Percentiles rank a stretch among this genome's conserved stretches.
Conservation (phyloP, 352 stramenopile species). For the Pythium dissotocum region DNA sequence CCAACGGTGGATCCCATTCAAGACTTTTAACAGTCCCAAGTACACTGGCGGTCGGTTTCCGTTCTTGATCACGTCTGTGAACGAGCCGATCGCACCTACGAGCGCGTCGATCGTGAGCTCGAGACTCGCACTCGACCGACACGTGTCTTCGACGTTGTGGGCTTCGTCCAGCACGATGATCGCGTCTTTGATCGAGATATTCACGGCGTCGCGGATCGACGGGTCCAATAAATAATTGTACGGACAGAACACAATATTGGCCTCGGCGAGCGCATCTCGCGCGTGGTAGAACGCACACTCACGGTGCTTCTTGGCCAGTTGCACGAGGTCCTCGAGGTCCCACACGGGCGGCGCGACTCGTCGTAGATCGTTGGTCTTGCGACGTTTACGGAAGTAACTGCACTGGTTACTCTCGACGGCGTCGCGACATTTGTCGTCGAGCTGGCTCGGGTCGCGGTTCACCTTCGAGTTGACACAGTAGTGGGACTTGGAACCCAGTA, state of each 20-base stretch:
- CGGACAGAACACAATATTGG: conserved; percentile 85
- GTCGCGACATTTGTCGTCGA: conserved; percentile 80
- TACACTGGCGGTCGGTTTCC: conserved; percentile 47
- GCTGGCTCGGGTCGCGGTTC: conserved; percentile 50
- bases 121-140: conserved; percentile 70
- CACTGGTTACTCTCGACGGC: conserved; percentile 59
- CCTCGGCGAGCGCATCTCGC: conserved; percentile 45
- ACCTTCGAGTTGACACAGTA: conserved; percentile 79
- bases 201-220: conserved; percentile 64
- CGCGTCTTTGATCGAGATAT: conserved; percentile 69
- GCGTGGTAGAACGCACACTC: conserved; percentile 84
- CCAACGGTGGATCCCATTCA: conserved; percentile 69
- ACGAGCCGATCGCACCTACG: conserved; percentile 54
- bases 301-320: conserved; percentile 66
- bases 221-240: conserved; percentile 89
- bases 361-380: conserved; percentile 52
- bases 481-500: conserved; percentile 80
- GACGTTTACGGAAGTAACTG: conserved; percentile 55
- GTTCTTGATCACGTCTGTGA: conserved; percentile 64
- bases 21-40: conserved; percentile 51
- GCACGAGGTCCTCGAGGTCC: conserved; percentile 86
- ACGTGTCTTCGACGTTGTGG: conserved; percentile 89
- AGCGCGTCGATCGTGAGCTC: conserved; percentile 65
- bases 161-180: conserved; percentile 87
- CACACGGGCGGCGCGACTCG: conserved; percentile 61